phyloP scores from a whole-genome alignment of 2,329 filamentous ascomycete genomes.

The Ophiocordyceps camponoti-saundersi region DNA sequence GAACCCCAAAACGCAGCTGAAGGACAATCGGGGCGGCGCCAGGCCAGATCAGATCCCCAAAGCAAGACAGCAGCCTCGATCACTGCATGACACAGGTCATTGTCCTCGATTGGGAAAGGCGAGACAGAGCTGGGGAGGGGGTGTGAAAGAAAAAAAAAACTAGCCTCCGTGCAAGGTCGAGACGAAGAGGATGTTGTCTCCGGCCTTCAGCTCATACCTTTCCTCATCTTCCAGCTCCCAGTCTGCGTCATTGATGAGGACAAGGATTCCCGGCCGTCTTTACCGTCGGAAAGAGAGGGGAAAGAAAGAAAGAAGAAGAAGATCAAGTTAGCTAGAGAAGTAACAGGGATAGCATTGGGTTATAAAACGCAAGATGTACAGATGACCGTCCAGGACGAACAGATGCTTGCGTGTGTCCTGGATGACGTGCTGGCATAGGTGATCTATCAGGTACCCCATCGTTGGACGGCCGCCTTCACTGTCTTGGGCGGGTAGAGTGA shows the following conservation, averaged over 20 bases:
- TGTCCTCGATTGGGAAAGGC: too few relatives aligned
- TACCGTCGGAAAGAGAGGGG: not conserved
- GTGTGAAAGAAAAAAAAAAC: not conserved
- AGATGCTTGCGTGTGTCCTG: slow-evolving; percentile 71
- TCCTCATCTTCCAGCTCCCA: slow-evolving; percentile 97
- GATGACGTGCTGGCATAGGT: slow-evolving; percentile 73
- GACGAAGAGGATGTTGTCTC: slow-evolving; percentile 88
- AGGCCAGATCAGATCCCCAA: too few relatives aligned
- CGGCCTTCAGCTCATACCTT: slow-evolving; percentile 62
- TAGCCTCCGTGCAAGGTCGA: slow-evolving; percentile 91
- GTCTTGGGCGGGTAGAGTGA: slow-evolving; percentile 50
- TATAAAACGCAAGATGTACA: slow-evolving; percentile 40
- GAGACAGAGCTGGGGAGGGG: not conserved
- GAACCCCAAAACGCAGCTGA: too few relatives aligned
- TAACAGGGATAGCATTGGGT: not conserved
- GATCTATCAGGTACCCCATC: slow-evolving; percentile 58
- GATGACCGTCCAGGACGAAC: slow-evolving; percentile 71
- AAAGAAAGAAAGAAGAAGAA: not conserved
- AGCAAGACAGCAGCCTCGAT: too few relatives aligned
- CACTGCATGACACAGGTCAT: too few relatives aligned
- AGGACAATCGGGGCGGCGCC: too few relatives aligned
- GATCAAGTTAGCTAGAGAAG: not conserved
- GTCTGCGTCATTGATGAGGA: slow-evolving; percentile 93
- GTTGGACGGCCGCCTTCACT: slow-evolving; percentile 44
- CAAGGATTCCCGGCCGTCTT: slow-evolving; percentile 87